A percentile compares a stretch with the other conserved stretches of the same genome.
Conservation (phyloP, 208 protist genomes). For the Phytomonas serpens region DNA sequence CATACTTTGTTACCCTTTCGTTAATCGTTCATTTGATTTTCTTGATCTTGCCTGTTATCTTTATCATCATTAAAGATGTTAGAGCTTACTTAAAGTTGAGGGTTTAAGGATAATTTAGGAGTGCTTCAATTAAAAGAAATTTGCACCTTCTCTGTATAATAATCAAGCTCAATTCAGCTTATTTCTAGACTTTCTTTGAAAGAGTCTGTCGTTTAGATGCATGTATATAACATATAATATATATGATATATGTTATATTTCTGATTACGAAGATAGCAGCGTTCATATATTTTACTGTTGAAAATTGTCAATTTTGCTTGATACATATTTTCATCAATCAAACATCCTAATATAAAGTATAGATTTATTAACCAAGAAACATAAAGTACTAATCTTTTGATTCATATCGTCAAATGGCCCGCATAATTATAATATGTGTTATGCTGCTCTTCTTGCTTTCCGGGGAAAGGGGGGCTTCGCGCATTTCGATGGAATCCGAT, state of each 20-base stretch:
- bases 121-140: neutral
- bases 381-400: neutral
- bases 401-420: neutral
- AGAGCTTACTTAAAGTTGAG: neutral
- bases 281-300: neutral
- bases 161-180: neutral
- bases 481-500: neutral
- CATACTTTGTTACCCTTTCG: constrained; percentile 2
- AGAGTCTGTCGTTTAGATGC: neutral
- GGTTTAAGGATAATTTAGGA: neutral
- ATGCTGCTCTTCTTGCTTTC: neutral
- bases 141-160: neutral
- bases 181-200: neutral
- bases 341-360: neutral
- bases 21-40: neutral
- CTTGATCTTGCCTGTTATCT: neutral
- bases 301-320: neutral
- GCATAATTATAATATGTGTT: neutral
- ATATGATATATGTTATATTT: too few relatives aligned
- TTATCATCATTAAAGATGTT: neutral
- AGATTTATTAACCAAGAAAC: neutral
- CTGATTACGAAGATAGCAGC: too few relatives aligned
- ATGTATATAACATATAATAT: neutral
- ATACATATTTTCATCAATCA: neutral
- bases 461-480: neutral